Base-by-base conservation (phyloP, 441 rosid genomes). In the Biscutella laevigata region DNA sequence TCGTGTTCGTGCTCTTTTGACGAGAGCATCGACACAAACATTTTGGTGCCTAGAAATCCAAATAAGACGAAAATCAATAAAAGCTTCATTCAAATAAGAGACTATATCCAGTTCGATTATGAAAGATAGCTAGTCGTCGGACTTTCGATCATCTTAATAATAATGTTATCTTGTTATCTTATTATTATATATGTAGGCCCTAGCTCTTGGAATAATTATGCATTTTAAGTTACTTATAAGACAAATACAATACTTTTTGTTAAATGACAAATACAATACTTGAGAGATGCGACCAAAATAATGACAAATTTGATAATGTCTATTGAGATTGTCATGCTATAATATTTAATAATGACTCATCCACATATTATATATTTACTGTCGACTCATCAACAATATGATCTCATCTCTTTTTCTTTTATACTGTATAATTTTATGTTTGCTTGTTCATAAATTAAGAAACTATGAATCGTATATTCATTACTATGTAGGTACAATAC, bases 311-410 rank as follows among this genome's bases (percentile, higher is more conserved):
- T 36, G 21, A 39, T 34, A 36, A 42, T 51, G 24, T 51, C 10
- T 43, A 35, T 13, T 40, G 62, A 55, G 62, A 64, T 41, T 64
- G 49, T 30, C 70, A 58, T 66, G 60, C 59, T 36, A 2, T 48
- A 26, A 56, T 65, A 44, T 58, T 12, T 37, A 19, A 49, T 64
- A 41, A 57, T 49, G 27, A 57, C 53, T 57, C 44, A 25, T 36
- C 9, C 35, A n/a, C 48, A 21, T 42, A 45, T 48, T 12, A 56
- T 48, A n/a, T n/a, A n/a, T n/a, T 64, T 26, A 64, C 53, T 41
- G 63, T 57, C 57, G 69, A 58, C 4, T 27, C 30, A 33, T 56
- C 48, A 50, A 11, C 6, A 40, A 14, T 40, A 27, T 55, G 19
- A 28, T 54, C 9, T 54, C 27, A 15, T 58, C 28, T 47, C 13